Percentiles rank a stretch among this genome's conserved stretches.
These are phyloP conservation scores for Blastomyces emzantsi DNA, from an alignment of 2,329 filamentous ascomycete species.

Conservation along the genomic window DNA sequence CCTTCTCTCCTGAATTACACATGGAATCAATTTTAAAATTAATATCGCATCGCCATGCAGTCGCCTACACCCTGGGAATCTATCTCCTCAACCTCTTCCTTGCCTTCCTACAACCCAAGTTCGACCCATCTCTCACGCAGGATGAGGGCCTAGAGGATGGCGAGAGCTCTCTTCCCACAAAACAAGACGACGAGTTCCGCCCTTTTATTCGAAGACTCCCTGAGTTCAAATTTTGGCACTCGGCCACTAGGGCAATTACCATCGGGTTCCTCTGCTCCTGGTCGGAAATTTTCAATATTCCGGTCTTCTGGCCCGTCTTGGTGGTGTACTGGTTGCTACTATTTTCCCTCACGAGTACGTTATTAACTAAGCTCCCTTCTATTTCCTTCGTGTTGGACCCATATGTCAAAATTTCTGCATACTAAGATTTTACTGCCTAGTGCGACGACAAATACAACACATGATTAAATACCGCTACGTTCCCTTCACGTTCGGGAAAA, in stretches of 20 bases:
- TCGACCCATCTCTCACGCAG: constrained; percentile 90
- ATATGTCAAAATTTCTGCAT: not conserved
- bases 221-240: constrained; percentile 99
- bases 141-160: constrained; percentile 98
- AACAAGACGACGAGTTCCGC: constrained; percentile 94
- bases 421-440: constrained; percentile 38
- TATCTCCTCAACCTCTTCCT: constrained; percentile 99
- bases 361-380: not conserved
- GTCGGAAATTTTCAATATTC: constrained; percentile 91
- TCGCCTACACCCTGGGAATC: constrained; percentile 95
- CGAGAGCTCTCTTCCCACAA: constrained; percentile 68
- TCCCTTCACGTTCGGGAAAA: constrained; percentile 85
- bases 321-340: constrained; percentile 99
- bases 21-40: not conserved
- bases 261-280: constrained; percentile 84
- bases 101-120: constrained; percentile 95
- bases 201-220: constrained; percentile 93
- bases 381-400: constrained; percentile 1
- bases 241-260: constrained; percentile 74
- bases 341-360: constrained; percentile 87
- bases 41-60: constrained; percentile 38
- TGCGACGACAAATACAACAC: constrained; percentile 99
- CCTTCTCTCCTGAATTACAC: not conserved
- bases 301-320: constrained; percentile 97
- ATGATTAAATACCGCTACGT: constrained; percentile 99